phyloP scores from a whole-genome alignment of 1,139 yeast species.

The Pneumocystis murina region DNA sequence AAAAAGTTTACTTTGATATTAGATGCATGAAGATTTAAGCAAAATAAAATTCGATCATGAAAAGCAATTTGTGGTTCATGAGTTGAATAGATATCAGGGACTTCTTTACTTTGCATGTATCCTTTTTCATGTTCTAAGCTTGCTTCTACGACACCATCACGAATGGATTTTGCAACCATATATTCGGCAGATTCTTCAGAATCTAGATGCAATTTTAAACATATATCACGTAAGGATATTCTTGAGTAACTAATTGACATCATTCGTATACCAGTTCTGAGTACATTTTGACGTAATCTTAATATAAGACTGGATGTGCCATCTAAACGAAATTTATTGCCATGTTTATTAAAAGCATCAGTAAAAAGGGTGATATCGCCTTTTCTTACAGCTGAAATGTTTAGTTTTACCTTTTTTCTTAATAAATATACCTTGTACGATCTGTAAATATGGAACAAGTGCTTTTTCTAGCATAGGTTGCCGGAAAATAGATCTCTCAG shows the following conservation, averaged over 20 bases:
- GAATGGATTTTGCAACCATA: constrained; percentile 87
- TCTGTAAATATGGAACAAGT: constrained; percentile 67
- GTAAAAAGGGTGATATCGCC: constrained; percentile 82
- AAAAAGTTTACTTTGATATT: constrained; percentile 41
- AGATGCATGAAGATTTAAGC: constrained; percentile 80
- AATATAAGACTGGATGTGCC: constrained; percentile 73
- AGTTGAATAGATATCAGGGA: constrained; percentile 76
- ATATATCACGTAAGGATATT: constrained; percentile 78
- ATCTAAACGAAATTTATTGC: constrained; percentile 50
- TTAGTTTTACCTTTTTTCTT: background rate
- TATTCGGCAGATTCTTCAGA: constrained; percentile 94
- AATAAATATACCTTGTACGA: constrained; percentile 35
- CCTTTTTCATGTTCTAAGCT: constrained; percentile 82
- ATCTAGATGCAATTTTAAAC: constrained; percentile 80
- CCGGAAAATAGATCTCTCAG: constrained; percentile 73
- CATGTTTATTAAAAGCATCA: constrained; percentile 53
- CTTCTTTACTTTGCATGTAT: constrained; percentile 78
- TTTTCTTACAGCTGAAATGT: constrained; percentile 52
- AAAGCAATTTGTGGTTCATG: constrained; percentile 73
- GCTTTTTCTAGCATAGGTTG: constrained; percentile 43
- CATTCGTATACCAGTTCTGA: constrained; percentile 91
- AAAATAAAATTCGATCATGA: constrained; percentile 86
- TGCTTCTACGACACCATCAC: constrained; percentile 97
- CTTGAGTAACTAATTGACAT: constrained; percentile 83
- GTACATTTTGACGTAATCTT: constrained; percentile 88